These are phyloP conservation scores for Diaporthe sp. DNA, from an alignment of 2,329 filamentous ascomycete genomes.

Conservation along the genomic window DNA sequence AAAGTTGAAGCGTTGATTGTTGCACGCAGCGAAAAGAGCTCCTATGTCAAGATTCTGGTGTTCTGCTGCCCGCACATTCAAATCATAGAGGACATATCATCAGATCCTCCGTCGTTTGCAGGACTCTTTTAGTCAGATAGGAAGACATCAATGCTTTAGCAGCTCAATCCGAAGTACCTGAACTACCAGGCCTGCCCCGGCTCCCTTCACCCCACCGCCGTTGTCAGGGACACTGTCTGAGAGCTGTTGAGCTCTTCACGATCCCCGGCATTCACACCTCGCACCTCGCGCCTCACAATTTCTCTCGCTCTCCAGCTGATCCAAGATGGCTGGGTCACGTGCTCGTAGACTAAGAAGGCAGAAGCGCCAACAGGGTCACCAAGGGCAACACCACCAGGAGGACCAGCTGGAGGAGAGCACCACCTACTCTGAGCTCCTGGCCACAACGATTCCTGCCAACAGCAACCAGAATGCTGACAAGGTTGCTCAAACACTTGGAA, in stretches of 20 bases:
- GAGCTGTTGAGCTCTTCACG: not conserved
- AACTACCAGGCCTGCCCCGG: too few relatives aligned
- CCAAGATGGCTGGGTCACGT: not conserved
- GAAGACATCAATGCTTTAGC: not conserved
- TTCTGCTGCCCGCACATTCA: too few relatives aligned
- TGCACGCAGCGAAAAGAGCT: too few relatives aligned
- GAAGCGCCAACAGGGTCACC: not conserved
- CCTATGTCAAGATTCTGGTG: too few relatives aligned
- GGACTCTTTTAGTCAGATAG: not conserved
- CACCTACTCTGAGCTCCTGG: conserved; percentile 26
- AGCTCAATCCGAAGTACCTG: not conserved
- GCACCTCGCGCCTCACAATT: not conserved
- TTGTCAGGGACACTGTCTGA: too few relatives aligned
- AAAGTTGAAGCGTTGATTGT: too few relatives aligned
- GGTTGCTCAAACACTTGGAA: conserved; percentile 19
- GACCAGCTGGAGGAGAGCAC: conserved; percentile 6
- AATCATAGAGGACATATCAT: not conserved
- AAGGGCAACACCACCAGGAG: not conserved
- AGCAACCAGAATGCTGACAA: conserved; percentile 13
- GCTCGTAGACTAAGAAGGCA: not conserved
- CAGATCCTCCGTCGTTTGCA: not conserved
- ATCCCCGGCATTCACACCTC: not conserved
- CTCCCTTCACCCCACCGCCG: not conserved
- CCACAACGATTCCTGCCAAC: conserved; percentile 3
- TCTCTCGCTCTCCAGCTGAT: not conserved